phyloP scores from a whole-genome alignment of 2,329 filamentous ascomycete genomes.

The Mariannaea elegans region DNA sequence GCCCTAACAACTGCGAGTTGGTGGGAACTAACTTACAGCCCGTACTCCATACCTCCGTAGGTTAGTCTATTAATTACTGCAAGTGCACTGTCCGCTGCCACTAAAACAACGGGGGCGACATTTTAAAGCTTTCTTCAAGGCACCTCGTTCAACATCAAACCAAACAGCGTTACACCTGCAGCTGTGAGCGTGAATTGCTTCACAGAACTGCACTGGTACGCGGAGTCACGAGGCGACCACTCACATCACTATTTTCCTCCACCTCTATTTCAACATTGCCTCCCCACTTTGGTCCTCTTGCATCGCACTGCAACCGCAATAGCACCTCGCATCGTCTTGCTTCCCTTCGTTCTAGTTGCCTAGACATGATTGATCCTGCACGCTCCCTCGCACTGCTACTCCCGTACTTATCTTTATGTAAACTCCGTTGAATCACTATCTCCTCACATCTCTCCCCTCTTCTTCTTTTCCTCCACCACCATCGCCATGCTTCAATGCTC shows the following conservation, averaged over 20 bases:
- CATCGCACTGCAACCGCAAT: too few species aligned
- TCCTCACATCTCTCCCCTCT: not conserved
- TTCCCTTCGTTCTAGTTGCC: not conserved
- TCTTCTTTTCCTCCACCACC: conserved; percentile 1
- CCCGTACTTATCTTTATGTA: conserved; percentile 9
- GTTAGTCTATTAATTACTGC: not conserved
- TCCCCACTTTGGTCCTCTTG: not conserved
- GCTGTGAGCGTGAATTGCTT: not conserved
- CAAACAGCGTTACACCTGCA: not conserved
- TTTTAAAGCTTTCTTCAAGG: too few species aligned
- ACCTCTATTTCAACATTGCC: not conserved
- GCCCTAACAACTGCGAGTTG: conserved; percentile 1
- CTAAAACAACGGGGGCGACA: too few species aligned
- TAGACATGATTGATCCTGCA: not conserved
- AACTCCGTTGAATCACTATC: conserved; percentile 1
- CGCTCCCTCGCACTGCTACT: too few species aligned
- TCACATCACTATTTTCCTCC: not conserved
- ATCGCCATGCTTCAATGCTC: conserved; percentile 36
- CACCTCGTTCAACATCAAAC: not conserved
- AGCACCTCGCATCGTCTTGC: not conserved
- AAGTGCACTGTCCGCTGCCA: too few species aligned
- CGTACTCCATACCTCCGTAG: too few species aligned
- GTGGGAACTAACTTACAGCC: too few species aligned
- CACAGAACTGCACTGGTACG: not conserved
- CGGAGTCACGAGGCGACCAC: not conserved